A percentile compares a stretch with the other conserved stretches of the same genome.
Evolutionary conservation across 345 rosid genomes (phyloP).

Genomic region (Hevea brasiliensis): DNA sequence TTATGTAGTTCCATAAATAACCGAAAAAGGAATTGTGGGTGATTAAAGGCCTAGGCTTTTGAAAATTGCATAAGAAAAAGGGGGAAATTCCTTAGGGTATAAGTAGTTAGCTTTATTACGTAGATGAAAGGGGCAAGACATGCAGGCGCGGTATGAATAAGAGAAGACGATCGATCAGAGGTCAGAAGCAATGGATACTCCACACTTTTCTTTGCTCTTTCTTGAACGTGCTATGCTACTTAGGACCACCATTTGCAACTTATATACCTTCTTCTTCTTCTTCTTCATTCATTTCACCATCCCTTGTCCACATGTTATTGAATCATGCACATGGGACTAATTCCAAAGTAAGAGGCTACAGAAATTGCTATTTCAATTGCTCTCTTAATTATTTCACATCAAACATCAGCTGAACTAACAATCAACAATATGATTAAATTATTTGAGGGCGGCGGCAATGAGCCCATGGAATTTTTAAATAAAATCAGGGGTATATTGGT

Average conservation of each 20-base stretch:
- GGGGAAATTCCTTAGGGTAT: not conserved
- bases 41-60: not conserved
- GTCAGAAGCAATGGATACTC: not conserved
- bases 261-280: conserved; percentile 25
- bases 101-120: conserved; percentile 21
- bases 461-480: no score
- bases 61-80: not conserved
- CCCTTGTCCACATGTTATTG: conserved; percentile 25
- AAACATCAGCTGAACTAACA: conserved; percentile 4
- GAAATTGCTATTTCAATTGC: no score
- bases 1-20: no score
- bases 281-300: conserved; percentile 37
- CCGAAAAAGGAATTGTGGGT: not conserved
- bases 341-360: not conserved
- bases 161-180: conserved; percentile 6
- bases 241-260: conserved; percentile 39
- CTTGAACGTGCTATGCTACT: not conserved
- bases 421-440: not conserved
- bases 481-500: not conserved
- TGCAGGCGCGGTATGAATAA: conserved; percentile 34
- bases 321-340: not conserved
- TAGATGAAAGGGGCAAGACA: conserved; percentile 45
- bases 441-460: not conserved
- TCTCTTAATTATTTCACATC: no score
- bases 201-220: not conserved